Evolutionary conservation across 176 grass and related monocot species (phyloP), one percentile per base, ranked within the genome.

Genomic region (Carex pumila): DNA sequence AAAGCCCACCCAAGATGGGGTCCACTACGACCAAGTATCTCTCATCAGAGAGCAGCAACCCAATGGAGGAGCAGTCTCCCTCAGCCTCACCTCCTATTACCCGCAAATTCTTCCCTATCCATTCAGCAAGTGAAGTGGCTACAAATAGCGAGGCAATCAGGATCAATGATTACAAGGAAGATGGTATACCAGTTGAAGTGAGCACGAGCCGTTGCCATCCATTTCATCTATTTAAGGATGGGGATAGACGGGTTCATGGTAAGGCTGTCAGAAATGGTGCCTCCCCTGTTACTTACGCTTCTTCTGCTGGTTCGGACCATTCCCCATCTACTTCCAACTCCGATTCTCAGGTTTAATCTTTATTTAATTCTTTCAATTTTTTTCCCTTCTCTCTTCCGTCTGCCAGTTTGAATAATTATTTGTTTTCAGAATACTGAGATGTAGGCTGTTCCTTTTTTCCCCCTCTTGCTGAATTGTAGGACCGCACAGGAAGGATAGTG

Each of bases 1-100:
- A 89, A 62, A 89, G 92, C 73, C 93, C 85, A 84, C 66, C 87
- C 5, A 95, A 92, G 67, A 68, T 91, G 77, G 87, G 91, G 37
- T 83, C 62, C 54, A 85, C 85, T 79, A 65, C 90, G 63, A 99
- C 87, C 30, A 99, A 99, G 81, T 99, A 99, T 81, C 84, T 96
- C 5, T 99, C 97, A 64, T 99, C 97, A 19, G 97, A 99, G 83
- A 99, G 93, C 77, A 99, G 97, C 71, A 99, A 99, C 60, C 97
- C 93, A 82, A 82, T 94, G 81, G 93, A 99, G 12, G 96, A 95
- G 85, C 91, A 90, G 80, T 99, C 93, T 70, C 96, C 93, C 8
- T 95, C 93, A 7, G 92, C 93, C 60, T 95, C 96, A 45, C 93
- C 93, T 3, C 93, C 96, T 64, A 47, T 95, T 66, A 99, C 93